Percentiles rank a stretch among this genome's conserved stretches.
Conservation (phyloP, 225 moss, liverwort and hornwort species). For the Polytrichum formosum region DNA sequence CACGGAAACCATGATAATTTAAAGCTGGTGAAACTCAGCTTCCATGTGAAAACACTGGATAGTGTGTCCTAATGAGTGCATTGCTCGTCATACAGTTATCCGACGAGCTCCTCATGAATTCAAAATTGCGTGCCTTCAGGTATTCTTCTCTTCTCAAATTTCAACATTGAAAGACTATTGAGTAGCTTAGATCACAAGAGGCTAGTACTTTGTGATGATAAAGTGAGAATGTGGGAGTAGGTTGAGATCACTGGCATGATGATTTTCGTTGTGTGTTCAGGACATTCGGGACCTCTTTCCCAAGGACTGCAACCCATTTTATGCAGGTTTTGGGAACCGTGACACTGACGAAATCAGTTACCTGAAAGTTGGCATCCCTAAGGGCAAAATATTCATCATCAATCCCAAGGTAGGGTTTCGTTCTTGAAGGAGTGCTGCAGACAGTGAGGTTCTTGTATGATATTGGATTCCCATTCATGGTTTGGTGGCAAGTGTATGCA, state of each 20-base stretch:
- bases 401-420: conserved; percentile 76
- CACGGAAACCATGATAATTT: too few relatives aligned
- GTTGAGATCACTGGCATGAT: background rate
- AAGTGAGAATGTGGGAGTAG: too few relatives aligned
- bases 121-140: conserved; percentile 99
- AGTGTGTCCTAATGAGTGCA: background rate
- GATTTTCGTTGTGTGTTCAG: conserved; percentile 32
- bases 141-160: conserved; percentile 10
- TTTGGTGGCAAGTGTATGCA: too few relatives aligned
- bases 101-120: conserved; percentile 97
- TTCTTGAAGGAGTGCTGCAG: background rate
- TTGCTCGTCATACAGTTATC: conserved; percentile 63
- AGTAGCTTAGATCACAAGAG: too few relatives aligned
- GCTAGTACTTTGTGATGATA: too few relatives aligned
- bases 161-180: too few relatives aligned
- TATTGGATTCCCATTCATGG: too few relatives aligned
- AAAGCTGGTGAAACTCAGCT: too few relatives aligned
- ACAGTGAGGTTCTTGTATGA: background rate
- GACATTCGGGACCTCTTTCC: conserved; percentile 97
- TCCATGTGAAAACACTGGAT: too few relatives aligned
- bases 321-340: conserved; percentile 98
- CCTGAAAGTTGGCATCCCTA: conserved; percentile 93
- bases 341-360: conserved; percentile 98
- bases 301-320: conserved; percentile 85
- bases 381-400: conserved; percentile 97